Evolutionary conservation across 768 basidiomycete species (phyloP).

Genomic region (Agrocybe chaxingu): DNA sequence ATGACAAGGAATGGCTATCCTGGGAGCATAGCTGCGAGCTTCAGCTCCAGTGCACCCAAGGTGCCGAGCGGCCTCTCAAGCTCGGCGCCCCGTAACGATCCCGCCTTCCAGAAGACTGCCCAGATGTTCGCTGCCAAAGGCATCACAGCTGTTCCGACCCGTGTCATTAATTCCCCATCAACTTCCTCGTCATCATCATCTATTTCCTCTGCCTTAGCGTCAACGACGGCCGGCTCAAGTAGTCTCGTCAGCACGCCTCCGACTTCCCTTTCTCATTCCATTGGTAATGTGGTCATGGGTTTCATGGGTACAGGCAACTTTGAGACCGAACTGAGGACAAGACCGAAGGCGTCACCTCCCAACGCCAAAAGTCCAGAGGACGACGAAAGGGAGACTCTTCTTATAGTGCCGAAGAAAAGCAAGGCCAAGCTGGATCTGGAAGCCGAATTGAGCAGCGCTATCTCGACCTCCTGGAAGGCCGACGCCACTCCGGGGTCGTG

Average conservation of each 20-base stretch:
- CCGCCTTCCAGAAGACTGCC: conserved; percentile 15
- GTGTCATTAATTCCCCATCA: conserved; percentile 31
- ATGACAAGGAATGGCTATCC: conserved; percentile 28
- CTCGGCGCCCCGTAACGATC: conserved; percentile 19
- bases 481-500: conserved; percentile 28
- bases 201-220: conserved; percentile 39
- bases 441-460: conserved; percentile 26
- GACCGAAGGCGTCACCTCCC: conserved; percentile 13
- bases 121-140: conserved; percentile 18
- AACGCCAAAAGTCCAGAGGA: conserved; percentile 12
- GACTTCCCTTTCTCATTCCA: conserved; percentile 49
- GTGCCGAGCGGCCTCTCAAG: conserved; percentile 35
- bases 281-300: conserved; percentile 41
- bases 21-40: conserved; percentile 27
- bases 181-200: conserved; percentile 55
- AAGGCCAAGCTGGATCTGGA: conserved; percentile 30
- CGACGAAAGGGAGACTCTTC: conserved; percentile 25
- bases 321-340: conserved; percentile 21
- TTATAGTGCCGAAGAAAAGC: conserved; percentile 27
- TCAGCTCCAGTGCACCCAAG: conserved; percentile 40
- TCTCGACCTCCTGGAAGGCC: conserved; percentile 38
- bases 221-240: conserved; percentile 34
- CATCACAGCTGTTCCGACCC: conserved; percentile 18
- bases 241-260: conserved; percentile 55
- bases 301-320: conserved; percentile 34